Base-by-base conservation (phyloP, 2,329 filamentous ascomycete species). In the Microdochium paspali region DNA sequence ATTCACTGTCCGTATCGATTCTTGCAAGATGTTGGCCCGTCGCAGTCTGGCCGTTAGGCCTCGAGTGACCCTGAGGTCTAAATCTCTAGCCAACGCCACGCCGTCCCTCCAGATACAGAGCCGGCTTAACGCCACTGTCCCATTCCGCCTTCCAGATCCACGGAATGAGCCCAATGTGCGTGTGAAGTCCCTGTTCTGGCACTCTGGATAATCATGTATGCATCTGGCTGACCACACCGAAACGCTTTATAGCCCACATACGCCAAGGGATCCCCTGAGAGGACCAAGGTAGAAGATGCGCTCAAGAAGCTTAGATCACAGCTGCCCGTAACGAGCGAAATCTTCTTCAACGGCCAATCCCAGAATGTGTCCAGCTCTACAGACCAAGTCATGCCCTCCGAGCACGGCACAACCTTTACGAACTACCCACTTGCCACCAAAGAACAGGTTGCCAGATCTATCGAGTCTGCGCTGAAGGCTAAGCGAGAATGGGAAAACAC, bases 111-210 rank as follows among this genome's bases (percentile, higher is more conserved):
- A 9, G n/a, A 5, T n/a, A 12, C 31, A 35, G 15, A 9, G 6
- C 31, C 44, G 26, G 15, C 10, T 10, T 21, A 58, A 59, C 24
- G 51, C 57, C 0, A 63, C 57, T 7, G 47, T 55, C 2, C 62
- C 62, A 3, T 65, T 65, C 51, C 55, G 56, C 18, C 46, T 65
- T 6, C 62, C 62, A 3, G 58, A 53, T 24, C 52, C 58, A 35
- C 54, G 60, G 26, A 64, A 65, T 44, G 62, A 65, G 53, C 59
- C 59, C 31, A 65, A 63, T 46, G 61, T 63, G 24, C 50, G 59
- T 46, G 3, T 31, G 6, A 48, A 4, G 3, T 15, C 10, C 2
- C 24, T 21, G 3, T 7, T 10, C 39, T 4, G 12, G 15, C 18
- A 6, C 9, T 26, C 13, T 20, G 18, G 18, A 47, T 12, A n/a